Evolutionary conservation across 192 early-diverging fungal species (phyloP).

Genomic region (Coemansia sp.): DNA sequence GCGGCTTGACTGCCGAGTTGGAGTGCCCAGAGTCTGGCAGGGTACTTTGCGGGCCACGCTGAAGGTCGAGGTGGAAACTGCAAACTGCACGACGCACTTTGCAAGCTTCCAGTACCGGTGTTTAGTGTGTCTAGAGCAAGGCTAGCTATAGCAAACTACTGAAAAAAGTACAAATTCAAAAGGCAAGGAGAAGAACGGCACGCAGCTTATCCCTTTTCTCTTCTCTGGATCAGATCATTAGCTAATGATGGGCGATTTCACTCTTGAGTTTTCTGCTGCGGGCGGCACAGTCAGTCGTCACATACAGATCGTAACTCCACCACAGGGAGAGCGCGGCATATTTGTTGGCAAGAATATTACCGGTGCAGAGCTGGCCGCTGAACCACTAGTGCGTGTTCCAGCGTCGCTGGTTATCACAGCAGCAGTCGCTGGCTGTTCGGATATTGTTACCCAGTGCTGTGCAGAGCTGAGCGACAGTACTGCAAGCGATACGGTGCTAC

Average conservation of each 20-base stretch:
- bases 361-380: neutral
- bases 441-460: conserved; percentile 20
- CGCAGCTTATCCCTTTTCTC: neutral
- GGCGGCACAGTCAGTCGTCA: conserved; percentile 9
- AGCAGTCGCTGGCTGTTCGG: conserved; percentile 9
- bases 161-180: neutral
- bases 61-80: conserved; percentile 13
- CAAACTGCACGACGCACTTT: conserved; percentile 30
- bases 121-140: neutral
- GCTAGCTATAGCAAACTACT: too few relatives aligned
- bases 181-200: neutral
- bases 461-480: neutral
- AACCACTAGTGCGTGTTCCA: conserved; percentile 17
- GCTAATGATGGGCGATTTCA: neutral
- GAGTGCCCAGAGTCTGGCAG: conserved; percentile 7
- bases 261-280: neutral
- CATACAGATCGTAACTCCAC: conserved; percentile 3
- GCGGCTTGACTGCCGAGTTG: conserved; percentile 31
- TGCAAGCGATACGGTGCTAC: conserved; percentile 2
- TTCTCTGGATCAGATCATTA: conserved; percentile 3
- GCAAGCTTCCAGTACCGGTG: neutral
- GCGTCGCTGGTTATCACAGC: conserved; percentile 21
- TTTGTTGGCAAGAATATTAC: neutral
- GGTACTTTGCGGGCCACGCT: conserved; percentile 35
- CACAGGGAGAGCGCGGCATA: conserved; percentile 18